Conservation (phyloP, 2,329 filamentous ascomycete genomes). For the Bisporella sp. region DNA sequence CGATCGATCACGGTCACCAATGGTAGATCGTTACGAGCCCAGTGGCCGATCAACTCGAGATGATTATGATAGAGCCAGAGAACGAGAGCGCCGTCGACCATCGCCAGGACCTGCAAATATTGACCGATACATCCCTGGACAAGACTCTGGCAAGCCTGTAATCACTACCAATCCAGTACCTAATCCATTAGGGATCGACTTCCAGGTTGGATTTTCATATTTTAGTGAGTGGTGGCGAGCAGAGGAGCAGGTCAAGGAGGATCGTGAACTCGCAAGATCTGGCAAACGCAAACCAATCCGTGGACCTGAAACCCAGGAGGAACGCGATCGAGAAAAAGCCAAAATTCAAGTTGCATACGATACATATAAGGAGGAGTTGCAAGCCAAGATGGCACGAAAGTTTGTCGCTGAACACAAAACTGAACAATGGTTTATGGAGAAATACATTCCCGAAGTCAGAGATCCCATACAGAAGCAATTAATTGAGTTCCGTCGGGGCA, state of each 20-base stretch:
- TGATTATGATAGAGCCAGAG: constrained; percentile 49
- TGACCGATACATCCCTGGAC: constrained; percentile 77
- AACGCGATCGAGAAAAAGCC: constrained; percentile 71
- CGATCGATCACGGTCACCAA: constrained; percentile 63
- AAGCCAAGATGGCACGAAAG: constrained; percentile 72
- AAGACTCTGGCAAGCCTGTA: constrained; percentile 45
- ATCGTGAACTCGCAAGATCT: constrained; percentile 64
- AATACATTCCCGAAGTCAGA: constrained; percentile 79
- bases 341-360: constrained; percentile 69
- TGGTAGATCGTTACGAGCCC: constrained; percentile 71
- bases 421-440: constrained; percentile 97
- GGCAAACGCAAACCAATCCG: constrained; percentile 61
- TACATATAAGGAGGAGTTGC: constrained; percentile 59
- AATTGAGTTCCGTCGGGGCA: constrained; percentile 69
- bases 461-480: constrained; percentile 69
- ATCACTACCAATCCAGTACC: constrained; percentile 58
- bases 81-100: constrained; percentile 54
- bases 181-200: constrained; percentile 66
- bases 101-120: constrained; percentile 62
- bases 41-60: constrained; percentile 54
- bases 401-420: constrained; percentile 91
- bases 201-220: constrained; percentile 79
- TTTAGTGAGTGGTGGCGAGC: constrained; percentile 83
- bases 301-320: constrained; percentile 60
- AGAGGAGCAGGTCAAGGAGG: constrained; percentile 76